phyloP scores from a whole-genome alignment of 345 rosid species.

The Eucalyptus caleyi region DNA sequence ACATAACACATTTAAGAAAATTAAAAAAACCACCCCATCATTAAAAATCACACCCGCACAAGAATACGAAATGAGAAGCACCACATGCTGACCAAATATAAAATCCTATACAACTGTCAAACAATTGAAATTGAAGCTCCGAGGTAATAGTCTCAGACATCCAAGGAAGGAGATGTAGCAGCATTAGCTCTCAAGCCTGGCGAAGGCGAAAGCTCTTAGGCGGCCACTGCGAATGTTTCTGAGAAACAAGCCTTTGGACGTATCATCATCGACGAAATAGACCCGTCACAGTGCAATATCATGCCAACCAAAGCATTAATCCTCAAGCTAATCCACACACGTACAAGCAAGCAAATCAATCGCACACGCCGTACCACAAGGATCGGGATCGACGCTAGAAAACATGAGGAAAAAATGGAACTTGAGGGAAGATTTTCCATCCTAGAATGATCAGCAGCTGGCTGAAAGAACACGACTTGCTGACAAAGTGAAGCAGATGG shows the following conservation, averaged over 20 bases:
- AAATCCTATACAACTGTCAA: neutral
- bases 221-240: slow-evolving; percentile 64
- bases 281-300: neutral
- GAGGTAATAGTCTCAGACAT: neutral
- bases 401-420: neutral
- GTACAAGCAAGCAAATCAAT: neutral
- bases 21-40: neutral
- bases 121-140: neutral
- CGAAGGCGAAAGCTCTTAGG: slow-evolving; percentile 67
- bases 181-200: slow-evolving; percentile 55
- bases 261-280: neutral
- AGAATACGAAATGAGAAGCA: neutral
- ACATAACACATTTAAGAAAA: neutral
- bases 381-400: neutral
- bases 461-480: neutral
- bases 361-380: neutral
- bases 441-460: neutral
- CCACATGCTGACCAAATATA: neutral
- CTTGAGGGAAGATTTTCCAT: neutral
- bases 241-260: neutral
- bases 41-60: neutral
- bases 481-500: neutral
- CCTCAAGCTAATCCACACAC: neutral
- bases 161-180: neutral
- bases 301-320: neutral